A percentile compares a stretch with the other conserved stretches of the same genome.
Evolutionary conservation across 208 protist species (phyloP).

Genomic region (Crithidia brevicula): DNA sequence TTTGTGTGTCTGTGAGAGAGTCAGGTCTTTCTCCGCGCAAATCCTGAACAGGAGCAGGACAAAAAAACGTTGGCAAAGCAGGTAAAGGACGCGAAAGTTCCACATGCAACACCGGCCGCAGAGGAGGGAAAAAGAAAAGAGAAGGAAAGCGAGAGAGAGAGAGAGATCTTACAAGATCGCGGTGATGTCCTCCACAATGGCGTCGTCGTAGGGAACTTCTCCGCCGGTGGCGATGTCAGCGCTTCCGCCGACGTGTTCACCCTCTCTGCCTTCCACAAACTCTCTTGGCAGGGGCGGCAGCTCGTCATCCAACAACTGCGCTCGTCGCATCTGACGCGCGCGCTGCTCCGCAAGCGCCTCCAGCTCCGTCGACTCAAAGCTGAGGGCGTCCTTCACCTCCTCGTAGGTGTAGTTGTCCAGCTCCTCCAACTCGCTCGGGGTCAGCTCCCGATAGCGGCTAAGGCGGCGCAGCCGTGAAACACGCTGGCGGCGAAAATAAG

Average conservation of each 20-base stretch:
- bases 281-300: conserved; percentile 38
- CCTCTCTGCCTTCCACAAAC: conserved; percentile 19
- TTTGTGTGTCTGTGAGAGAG: no score
- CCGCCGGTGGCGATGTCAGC: conserved; percentile 8
- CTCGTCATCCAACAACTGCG: conserved; percentile 26
- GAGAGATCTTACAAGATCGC: conserved; percentile 10
- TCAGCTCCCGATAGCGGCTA: conserved; percentile 75
- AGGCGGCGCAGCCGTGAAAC: conserved; percentile 64
- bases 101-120: no score
- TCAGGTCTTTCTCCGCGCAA: no score
- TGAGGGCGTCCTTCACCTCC: conserved; percentile 77
- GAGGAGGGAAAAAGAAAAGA: no score
- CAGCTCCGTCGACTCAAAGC: conserved; percentile 75
- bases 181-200: conserved; percentile 62
- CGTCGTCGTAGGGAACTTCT: conserved; percentile 23
- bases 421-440: conserved; percentile 81
- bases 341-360: conserved; percentile 44
- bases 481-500: conserved; percentile 85
- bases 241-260: not conserved
- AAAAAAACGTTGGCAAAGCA: no score
- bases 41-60: no score
- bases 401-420: conserved; percentile 89
- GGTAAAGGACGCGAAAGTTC: no score
- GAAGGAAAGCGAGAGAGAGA: conserved; percentile 14
- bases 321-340: conserved; percentile 21